Conservation (phyloP, 1,284 basidiomycete species). For the Melanopsichium pennsylvanicum region DNA sequence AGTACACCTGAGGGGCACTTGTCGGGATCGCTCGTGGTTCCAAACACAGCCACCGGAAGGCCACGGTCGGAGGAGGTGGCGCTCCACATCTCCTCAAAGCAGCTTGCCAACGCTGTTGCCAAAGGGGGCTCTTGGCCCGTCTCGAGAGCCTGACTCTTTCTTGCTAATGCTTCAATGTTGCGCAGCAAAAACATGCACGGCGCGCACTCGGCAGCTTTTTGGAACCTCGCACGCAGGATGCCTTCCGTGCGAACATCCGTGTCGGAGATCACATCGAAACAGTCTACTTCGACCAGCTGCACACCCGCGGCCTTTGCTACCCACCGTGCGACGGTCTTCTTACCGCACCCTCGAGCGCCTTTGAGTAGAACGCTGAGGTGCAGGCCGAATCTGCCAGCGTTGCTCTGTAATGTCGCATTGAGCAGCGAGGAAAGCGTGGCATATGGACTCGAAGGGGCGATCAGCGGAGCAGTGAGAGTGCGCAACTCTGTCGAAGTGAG, state of each 20-base stretch:
- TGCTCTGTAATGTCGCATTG: conserved; percentile 52
- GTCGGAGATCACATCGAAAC: conserved; percentile 84
- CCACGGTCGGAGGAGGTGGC: conserved; percentile 38
- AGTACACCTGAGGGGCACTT: conserved; percentile 75
- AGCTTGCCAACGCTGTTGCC: conserved; percentile 74
- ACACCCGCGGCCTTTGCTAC: conserved; percentile 76
- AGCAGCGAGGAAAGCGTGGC: conserved; percentile 46
- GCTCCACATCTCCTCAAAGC: conserved; percentile 71
- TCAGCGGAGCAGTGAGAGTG: conserved; percentile 29
- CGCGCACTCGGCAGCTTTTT: conserved; percentile 79
- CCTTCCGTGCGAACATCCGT: conserved; percentile 81
- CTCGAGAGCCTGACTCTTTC: conserved; percentile 75
- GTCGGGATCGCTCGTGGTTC: conserved; percentile 77
- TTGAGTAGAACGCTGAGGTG: conserved; percentile 72
- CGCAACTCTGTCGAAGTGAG: conserved; percentile 5
- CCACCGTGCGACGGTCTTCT: conserved; percentile 72
- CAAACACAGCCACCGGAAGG: conserved; percentile 68
- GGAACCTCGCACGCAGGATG: conserved; percentile 77
- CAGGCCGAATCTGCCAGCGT: conserved; percentile 49
- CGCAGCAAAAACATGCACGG: conserved; percentile 86
- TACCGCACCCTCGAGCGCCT: conserved; percentile 78
- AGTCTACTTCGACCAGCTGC: conserved; percentile 86
- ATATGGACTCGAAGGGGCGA: conserved; percentile 35
- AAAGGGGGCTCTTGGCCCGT: conserved; percentile 78
- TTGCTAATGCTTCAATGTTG: conserved; percentile 82